A percentile compares a stretch with the other conserved stretches of the same genome.
Evolutionary conservation across 352 stramenopile genomes (phyloP).

Genomic region (Phytopythium delawarense): DNA sequence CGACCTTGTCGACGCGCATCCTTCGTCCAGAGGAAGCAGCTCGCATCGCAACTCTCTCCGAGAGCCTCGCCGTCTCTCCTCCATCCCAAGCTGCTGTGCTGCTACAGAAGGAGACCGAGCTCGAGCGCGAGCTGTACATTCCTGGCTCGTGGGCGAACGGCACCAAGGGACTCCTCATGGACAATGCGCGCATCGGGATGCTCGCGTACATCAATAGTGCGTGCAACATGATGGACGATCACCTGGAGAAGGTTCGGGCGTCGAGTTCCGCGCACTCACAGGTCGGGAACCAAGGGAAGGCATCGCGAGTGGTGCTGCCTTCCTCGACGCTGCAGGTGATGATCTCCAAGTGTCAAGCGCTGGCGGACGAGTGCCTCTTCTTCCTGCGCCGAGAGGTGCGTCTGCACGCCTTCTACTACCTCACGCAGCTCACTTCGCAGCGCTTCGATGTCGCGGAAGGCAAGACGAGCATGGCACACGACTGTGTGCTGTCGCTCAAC

Average conservation of each 20-base stretch:
- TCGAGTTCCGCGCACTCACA: constrained; percentile 12
- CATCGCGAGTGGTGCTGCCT: neutral
- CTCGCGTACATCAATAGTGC: constrained; percentile 76
- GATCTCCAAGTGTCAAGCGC: constrained; percentile 64
- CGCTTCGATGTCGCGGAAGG: constrained; percentile 55
- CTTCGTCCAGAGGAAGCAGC: neutral
- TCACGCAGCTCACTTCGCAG: constrained; percentile 69
- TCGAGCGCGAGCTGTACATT: constrained; percentile 62
- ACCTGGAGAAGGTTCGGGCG: constrained; percentile 28
- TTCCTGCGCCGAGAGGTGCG: constrained; percentile 74
- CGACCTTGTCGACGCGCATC: constrained; percentile 2
- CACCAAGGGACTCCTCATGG: constrained; percentile 53
- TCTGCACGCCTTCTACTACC: constrained; percentile 72
- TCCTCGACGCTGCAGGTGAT: constrained; percentile 44
- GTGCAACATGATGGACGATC: constrained; percentile 63
- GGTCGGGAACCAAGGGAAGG: neutral
- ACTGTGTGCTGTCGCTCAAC: constrained; percentile 68
- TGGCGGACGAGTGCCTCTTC: constrained; percentile 75
- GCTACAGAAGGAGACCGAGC: constrained; percentile 35
- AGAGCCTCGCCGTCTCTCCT: neutral
- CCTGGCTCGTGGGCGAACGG: constrained; percentile 46
- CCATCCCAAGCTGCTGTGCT: constrained; percentile 2
- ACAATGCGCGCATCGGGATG: constrained; percentile 73
- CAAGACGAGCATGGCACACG: constrained; percentile 61
- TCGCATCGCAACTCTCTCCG: neutral